These are phyloP conservation scores for Sarcodon aspratus DNA, from an alignment of 768 basidiomycete species.

Conservation along the genomic window DNA sequence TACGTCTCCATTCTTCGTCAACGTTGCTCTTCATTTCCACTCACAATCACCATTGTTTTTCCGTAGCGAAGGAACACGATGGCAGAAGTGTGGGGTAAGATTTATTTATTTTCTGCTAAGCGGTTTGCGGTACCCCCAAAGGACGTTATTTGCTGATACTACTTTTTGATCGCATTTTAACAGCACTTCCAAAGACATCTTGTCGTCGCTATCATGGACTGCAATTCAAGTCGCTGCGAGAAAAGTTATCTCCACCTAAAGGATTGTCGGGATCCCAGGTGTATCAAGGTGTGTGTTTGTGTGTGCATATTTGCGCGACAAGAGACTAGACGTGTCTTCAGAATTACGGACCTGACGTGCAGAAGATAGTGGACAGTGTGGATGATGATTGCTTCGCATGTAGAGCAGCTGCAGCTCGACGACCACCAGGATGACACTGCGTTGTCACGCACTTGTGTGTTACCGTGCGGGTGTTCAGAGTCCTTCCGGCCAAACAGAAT, in stretches of 20 bases:
- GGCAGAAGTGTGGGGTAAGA: slow-evolving; percentile 58
- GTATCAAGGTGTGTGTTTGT: slow-evolving; percentile 34
- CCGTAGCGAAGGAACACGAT: slow-evolving; percentile 63
- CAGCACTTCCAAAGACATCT: slow-evolving; percentile 76
- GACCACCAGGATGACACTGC: slow-evolving; percentile 10
- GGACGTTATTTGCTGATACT: slow-evolving; percentile 6
- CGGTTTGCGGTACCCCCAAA: background rate
- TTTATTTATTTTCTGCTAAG: slow-evolving; percentile 8
- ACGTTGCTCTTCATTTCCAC: background rate
- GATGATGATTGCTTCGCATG: slow-evolving; percentile 66
- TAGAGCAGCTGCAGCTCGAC: slow-evolving; percentile 40
- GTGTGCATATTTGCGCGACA: background rate
- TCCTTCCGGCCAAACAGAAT: no score
- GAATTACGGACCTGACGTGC: slow-evolving; percentile 60
- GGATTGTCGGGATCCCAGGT: slow-evolving; percentile 40
- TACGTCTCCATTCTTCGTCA: slow-evolving; percentile 25
- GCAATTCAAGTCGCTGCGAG: slow-evolving; percentile 52
- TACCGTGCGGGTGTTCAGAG: no score
- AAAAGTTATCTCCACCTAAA: slow-evolving; percentile 49
- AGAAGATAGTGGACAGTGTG: slow-evolving; percentile 57
- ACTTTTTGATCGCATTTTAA: background rate
- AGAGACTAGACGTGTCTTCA: slow-evolving; percentile 14
- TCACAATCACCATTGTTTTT: slow-evolving; percentile 5
- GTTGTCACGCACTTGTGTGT: no score
- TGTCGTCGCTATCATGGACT: slow-evolving; percentile 66